Conservation (phyloP, 768 basidiomycete species). For the Leccinum arenicola region DNA sequence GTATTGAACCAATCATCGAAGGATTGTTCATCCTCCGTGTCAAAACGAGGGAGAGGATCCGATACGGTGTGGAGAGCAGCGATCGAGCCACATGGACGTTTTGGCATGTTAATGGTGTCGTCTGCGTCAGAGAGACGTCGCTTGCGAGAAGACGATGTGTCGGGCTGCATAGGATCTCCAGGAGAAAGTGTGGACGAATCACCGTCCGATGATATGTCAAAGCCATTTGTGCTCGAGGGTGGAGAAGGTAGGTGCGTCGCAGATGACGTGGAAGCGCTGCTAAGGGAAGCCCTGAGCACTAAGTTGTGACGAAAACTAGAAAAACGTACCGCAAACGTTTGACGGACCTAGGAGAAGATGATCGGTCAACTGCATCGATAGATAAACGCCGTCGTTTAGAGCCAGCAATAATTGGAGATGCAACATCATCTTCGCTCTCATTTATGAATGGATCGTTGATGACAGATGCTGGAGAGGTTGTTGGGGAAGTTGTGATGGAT, state of each 20-base stretch:
- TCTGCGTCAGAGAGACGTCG: too few species aligned
- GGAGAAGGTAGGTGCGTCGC: conserved; percentile 13
- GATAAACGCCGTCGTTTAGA: conserved; percentile 20
- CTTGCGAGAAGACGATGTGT: too few species aligned
- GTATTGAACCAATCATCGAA: too few species aligned
- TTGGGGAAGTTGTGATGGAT: conserved; percentile 9
- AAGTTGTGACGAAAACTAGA: background rate
- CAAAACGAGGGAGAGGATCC: too few species aligned
- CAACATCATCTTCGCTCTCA: conserved; percentile 17
- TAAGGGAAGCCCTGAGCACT: background rate
- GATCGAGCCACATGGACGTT: too few species aligned
- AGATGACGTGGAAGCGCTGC: conserved; percentile 2
- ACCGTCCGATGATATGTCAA: background rate
- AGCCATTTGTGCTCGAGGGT: conserved; percentile 7
- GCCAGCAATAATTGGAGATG: conserved; percentile 16
- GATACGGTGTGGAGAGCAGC: too few species aligned
- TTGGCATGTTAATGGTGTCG: too few species aligned
- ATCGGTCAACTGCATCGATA: background rate
- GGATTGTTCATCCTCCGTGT: too few species aligned
- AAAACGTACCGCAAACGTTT: conserved; percentile 24
- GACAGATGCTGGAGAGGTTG: too few species aligned
- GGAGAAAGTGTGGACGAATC: background rate
- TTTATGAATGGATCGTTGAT: background rate
- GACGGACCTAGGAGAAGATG: conserved; percentile 1
- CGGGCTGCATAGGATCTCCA: background rate